Base-by-base conservation (phyloP, 768 basidiomycete genomes). In the Lactifluus piperatus region DNA sequence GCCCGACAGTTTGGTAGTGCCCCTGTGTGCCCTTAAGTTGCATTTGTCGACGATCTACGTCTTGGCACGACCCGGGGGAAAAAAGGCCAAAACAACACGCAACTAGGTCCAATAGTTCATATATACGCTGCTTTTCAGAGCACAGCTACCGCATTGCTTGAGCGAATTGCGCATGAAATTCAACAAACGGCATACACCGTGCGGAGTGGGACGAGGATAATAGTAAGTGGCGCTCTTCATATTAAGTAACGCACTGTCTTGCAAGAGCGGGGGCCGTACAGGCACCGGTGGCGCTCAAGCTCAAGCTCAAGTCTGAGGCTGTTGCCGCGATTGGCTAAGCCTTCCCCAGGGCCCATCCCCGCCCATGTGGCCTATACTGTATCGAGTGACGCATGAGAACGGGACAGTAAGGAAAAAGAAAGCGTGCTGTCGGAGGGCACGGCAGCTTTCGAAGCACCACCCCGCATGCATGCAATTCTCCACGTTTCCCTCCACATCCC, bases 281-380 rank as follows among this genome's bases (percentile, higher is more conserved):
- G 57, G 57, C 45, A 58, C 57, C 45, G 10, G 56, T 57, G 57
- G 51, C 57, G 57, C 50, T 39, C 45, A 39, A 29, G 41, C 24
- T 22, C 45, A 27, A 36, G 41, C 30, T 27, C 44, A 34, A 34
- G 39, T 39, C 49, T 44, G 36, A 14, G 49, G 26, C 20, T 11
- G 46, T 49, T 41, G 24, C 49, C 50, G 49, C 24, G 50, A 58
- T 56, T 56, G 48, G 50, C 26, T 51, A 36, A 30, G 49, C 43
- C 30, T 41, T 44, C 27, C 41, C 20, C 41, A 22, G 22, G 43
- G 10, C 16, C 14, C n/a, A 45, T 46, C 36, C 52, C 43, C 57
- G 50, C 26, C 34, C 57, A 37, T 44, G 29, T 32, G 22, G 34
- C 37, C 56, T 52, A 44, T 52, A 41, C 39, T n/a, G 30, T n/a